phyloP scores from a whole-genome alignment of 805 yeast genomes.

The Sugiyamaella americana region DNA sequence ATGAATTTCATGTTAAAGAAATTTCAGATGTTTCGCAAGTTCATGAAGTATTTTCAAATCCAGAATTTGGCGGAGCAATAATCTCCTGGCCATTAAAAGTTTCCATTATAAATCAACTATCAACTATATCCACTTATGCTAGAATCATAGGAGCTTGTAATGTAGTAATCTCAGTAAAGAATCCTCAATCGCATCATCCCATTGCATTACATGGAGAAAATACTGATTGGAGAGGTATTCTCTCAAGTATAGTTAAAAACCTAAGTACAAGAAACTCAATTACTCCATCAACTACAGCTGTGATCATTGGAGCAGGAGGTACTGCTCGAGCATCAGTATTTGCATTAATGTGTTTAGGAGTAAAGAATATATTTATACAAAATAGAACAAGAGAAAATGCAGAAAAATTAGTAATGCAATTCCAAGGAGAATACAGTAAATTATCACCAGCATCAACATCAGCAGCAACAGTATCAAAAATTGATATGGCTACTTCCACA shows the following conservation, averaged over 20 bases:
- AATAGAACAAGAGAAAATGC: slow-evolving; percentile 3
- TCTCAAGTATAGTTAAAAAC: slow-evolving; percentile 1
- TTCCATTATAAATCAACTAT: slow-evolving; percentile 1
- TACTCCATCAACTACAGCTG: slow-evolving; percentile 8
- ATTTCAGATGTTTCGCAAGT: not conserved
- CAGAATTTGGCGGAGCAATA: slow-evolving; percentile 12
- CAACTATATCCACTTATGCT: slow-evolving; percentile 2
- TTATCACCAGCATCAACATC: not conserved
- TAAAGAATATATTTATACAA: slow-evolving; percentile 2
- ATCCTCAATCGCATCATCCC: slow-evolving; percentile 3
- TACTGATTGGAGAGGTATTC: slow-evolving; percentile 12
- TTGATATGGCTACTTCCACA: slow-evolving; percentile 4
- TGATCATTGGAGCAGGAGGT: slow-evolving; percentile 9
- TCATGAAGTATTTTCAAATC: not conserved
- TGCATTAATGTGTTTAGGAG: slow-evolving; percentile 8
- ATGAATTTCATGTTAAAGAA: not conserved
- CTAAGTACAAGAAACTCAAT: slow-evolving; percentile 7
- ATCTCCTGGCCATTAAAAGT: slow-evolving; percentile 1
- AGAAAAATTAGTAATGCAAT: not conserved
- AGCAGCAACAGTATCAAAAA: not conserved
- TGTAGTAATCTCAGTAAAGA: slow-evolving; percentile 4
- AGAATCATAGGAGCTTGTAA: slow-evolving; percentile 9
- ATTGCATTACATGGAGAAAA: slow-evolving; percentile 8
- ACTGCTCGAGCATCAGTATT: slow-evolving; percentile 5
- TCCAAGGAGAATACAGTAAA: not conserved